phyloP scores from a whole-genome alignment of 768 basidiomycete species.

The Clavaria fumosa region DNA sequence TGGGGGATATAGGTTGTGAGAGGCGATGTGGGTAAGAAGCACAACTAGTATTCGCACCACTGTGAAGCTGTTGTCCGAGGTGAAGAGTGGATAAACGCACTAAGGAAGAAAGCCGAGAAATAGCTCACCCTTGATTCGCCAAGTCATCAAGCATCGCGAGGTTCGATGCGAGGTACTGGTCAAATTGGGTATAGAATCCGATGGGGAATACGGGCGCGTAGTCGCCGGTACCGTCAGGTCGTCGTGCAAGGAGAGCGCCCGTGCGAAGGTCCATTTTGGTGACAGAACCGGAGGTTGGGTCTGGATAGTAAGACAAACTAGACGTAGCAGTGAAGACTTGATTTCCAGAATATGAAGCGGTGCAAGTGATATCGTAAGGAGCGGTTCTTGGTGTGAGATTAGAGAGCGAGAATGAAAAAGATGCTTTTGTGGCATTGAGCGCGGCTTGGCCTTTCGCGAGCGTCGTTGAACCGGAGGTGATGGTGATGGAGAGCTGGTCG shows the following conservation, averaged over 20 bases:
- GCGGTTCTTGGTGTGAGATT: conserved; percentile 25
- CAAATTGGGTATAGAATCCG: conserved; percentile 59
- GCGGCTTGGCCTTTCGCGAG: conserved; percentile 31
- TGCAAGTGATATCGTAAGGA: conserved; percentile 25
- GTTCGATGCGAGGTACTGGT: conserved; percentile 36
- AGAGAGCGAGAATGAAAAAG: conserved; percentile 33
- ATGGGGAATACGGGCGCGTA: conserved; percentile 51
- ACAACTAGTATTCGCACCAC: conserved; percentile 20
- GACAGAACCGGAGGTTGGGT: conserved; percentile 31
- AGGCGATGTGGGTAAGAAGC: conserved; percentile 12
- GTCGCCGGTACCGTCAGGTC: conserved; percentile 31
- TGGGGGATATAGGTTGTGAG: conserved; percentile 19
- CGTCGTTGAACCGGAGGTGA: conserved; percentile 18
- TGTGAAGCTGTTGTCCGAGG: conserved; percentile 20
- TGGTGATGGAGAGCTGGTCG: conserved; percentile 25
- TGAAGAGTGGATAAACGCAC: not conserved
- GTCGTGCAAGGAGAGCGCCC: conserved; percentile 37
- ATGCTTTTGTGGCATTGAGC: conserved; percentile 34
- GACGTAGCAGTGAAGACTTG: conserved; percentile 32
- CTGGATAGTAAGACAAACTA: conserved; percentile 33
- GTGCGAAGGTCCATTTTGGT: conserved; percentile 50
- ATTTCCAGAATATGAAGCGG: conserved; percentile 20
- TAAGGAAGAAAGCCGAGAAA: not conserved
- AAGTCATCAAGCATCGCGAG: conserved; percentile 38
- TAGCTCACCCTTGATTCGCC: conserved; percentile 38